These are phyloP conservation scores for Scheffersomyces lignosus DNA, from an alignment of 805 yeast genomes.

Conservation along the genomic window DNA sequence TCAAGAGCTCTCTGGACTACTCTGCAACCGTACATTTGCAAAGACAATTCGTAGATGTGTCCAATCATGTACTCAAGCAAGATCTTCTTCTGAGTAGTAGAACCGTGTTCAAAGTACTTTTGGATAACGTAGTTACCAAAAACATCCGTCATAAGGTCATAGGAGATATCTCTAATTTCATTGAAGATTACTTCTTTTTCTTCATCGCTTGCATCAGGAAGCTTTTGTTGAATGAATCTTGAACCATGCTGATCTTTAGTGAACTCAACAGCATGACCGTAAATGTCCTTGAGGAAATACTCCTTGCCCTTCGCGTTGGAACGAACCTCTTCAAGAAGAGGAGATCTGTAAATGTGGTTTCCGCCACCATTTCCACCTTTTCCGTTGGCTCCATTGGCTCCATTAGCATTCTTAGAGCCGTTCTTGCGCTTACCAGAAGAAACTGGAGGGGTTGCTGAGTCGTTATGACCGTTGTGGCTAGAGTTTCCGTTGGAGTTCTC, in stretches of 20 bases:
- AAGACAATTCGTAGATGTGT: constrained; percentile 68
- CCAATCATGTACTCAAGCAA: constrained; percentile 73
- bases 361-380: constrained; percentile 20
- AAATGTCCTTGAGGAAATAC: constrained; percentile 68
- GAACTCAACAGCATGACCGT: constrained; percentile 87
- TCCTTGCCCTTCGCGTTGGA: constrained; percentile 57
- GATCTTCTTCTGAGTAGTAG: constrained; percentile 63
- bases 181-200: constrained; percentile 77
- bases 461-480: neutral
- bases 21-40: constrained; percentile 98
- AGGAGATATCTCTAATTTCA: constrained; percentile 73
- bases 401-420: constrained; percentile 14
- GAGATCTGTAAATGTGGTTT: constrained; percentile 66
- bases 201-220: constrained; percentile 64
- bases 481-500: constrained; percentile 4
- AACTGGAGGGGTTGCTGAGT: constrained; percentile 7
- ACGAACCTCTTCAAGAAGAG: constrained; percentile 82
- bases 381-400: constrained; percentile 8
- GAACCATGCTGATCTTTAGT: constrained; percentile 97
- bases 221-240: constrained; percentile 88
- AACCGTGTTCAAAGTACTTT: constrained; percentile 85
- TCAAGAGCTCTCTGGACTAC: constrained; percentile 95
- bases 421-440: constrained; percentile 14
- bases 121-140: constrained; percentile 98
- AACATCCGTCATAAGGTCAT: constrained; percentile 89